Base-by-base conservation (phyloP, 176 grass and related monocot species). In the Alloteropsis semialata region DNA sequence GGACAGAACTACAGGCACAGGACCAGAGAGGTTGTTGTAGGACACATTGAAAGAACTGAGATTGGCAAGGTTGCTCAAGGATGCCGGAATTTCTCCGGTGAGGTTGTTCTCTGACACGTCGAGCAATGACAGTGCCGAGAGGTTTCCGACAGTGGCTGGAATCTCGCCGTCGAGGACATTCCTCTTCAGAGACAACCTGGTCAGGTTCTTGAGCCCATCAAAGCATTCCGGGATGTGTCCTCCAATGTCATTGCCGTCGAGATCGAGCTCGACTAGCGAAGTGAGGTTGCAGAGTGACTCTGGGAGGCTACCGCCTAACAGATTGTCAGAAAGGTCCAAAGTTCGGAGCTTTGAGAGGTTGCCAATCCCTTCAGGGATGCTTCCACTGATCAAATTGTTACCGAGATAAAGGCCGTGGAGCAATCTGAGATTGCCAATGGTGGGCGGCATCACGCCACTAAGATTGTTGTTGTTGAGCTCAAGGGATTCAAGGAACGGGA, bases 41-140 rank as follows among this genome's bases (percentile, higher is more conserved):
- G 97, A 96, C 42, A 96, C 91, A 75, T 96, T 89, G 81, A 99
- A 85, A 42, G 81, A 86, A 21, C 38, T 90, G 62, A 99, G 89
- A 4, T 89, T 94, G 63, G 69, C 59, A 43, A 96, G 85, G 39
- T 66, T 30, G 50, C 78, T 89, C 53, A 99, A 24, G 38, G 93
- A 94, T 39, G 57, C 78, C 2, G 97, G 91, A 29, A 99, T 96
- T 42, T 30, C 85, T 76, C 97, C 97, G 10, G 87, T 89, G 85
- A 99, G 89, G 56, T 90, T 85, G 88, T 99, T 96, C 89, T 82
- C 85, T 4, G 97, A 96, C 44, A 99, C 65, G 75, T 99, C 97
- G 37, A 99, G 60, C 41, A 74, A 68, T 11, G 88, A 86, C 33
- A 99, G 89, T 58, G 89, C 75, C 0, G 89, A 81, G 38, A 99